Evolutionary conservation across 2,329 filamentous ascomycete genomes (phyloP), one percentile per base, ranked within the genome.

Genomic region (Paramyrothecium sp.): DNA sequence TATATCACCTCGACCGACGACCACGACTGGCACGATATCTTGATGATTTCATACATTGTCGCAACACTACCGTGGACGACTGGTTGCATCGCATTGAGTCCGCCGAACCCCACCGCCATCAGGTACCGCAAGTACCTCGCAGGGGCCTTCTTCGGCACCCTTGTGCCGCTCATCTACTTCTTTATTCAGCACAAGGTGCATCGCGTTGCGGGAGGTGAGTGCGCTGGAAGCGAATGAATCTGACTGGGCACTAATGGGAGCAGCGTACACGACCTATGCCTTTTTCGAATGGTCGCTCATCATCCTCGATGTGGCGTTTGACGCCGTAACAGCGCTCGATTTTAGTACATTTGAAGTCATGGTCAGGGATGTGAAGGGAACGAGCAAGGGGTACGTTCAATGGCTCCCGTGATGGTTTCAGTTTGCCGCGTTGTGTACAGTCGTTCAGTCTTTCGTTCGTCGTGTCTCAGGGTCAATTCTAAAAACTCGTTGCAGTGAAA

Each of bases 161-260:
- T 99, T 30, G 83, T 97, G 51, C 93, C 93, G 30, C 79, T 99
- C 71, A 84, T 98, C 20, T 98, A 97, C 79, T 99, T 92, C 73
- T 99, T 97, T 72, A 96, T 99, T 62, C 95, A 97, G 74, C 95
- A 99, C 81, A 99, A 99, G 76, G 91, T 99, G 54, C 92, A 99
- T 73, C 91, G 89, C 58, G 86, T 98, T 60, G 82, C 95, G 58
- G 95, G 95, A 82, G 95, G 94, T 98, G 80, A 74, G 88, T 71
- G 54, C 54, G 58, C 63, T 68, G 57, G 58, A 56, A 16, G 13
- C 38, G 38, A 44, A 4, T 17, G 38, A 44, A 12, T 5, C 13
- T 44, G 38, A 19, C 13, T 16, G 13, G n/a, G 55, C 30, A 49
- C 23, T 46, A 54, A 23, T 30, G 26, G 26, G 26, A 44, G 48